Base-by-base conservation (phyloP, 2,329 filamentous ascomycete genomes). In the Lojkania enalia region DNA sequence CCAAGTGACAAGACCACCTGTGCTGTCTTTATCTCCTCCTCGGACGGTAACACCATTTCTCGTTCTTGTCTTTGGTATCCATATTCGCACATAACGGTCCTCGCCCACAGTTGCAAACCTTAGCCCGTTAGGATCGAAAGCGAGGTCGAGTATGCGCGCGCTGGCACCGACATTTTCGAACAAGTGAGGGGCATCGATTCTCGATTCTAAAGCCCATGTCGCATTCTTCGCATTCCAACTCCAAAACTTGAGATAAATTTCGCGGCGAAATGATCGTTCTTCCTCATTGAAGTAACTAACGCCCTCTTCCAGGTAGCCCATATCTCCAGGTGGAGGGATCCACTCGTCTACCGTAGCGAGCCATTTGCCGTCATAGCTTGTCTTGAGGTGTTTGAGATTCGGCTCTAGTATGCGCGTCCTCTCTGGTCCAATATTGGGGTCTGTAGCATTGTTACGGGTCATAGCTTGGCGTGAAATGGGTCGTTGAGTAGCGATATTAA, bases 191-290 rank as follows among this genome's bases (percentile, higher is more conserved):
- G 83, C 80, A 64, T 96, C 90, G 42, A 97, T 83, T 47, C 92
- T 83, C 2, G 90, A 87, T 39, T 89, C 84, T 9, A 99, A 76
- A 49, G 88, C 84, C 77, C 94, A 89, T 14, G 71, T 58, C 12
- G 57, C 74, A 61, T 61, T 81, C 63, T 62, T 76, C 61, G 59
- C 75, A 63, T 71, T 81, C 82, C 71, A 87, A 70, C 67, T 84
- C 94, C 94, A 99, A 66, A 99, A 94, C 65, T 96, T 96, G 38
- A 99, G 76, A 60, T 87, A 88, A 0, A 90, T 81, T 65, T 97
- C 92, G 32, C 79, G 79, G 72, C 77, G 54, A 71, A 74, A 49
- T 61, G 70, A 40, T 69, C 75, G 63, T 49, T 79, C 72, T 40
- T 75, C 74, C 38, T 67, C 61, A 12, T 64, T 59, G 37, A 72